Evolutionary conservation across 805 yeast species (phyloP), one percentile per base, ranked within the genome.

Genomic region (Grigorovia humatica): DNA sequence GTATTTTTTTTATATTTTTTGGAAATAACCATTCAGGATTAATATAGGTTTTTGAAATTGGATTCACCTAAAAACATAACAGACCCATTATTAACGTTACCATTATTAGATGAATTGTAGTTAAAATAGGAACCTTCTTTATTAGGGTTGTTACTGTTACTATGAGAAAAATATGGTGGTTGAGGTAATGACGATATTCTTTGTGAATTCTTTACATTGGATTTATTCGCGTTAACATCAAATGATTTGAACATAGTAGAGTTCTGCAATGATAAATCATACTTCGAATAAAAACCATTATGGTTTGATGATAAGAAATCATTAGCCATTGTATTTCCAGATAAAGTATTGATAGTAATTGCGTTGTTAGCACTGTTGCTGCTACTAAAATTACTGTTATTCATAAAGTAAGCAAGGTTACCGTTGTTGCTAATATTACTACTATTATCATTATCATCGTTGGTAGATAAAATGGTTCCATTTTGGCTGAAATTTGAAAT

Each of bases 301-400:
- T 32, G 11, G 38, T 32, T 32, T 32, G 38, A 32, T 32, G 38
- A 11, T 32, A 32, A 32, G 38, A 32, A 32, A 32, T 32, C 38
- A 13, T 32, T 32, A 9, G 2, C 8, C 15, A 13, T 32, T 11
- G 38, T 11, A 13, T 32, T 32, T 32, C 17, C 17, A 18, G 32
- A 40, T 32, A 32, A 32, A 13, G 15, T 11, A 32, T 32, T 13
- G 11, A 5, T 32, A 9, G 15, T 32, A 13, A 13, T 32, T 11
- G 11, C 11, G 38, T 32, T 32, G 3, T 4, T 27, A 18, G 23
- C 27, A 32, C 11, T 8, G 15, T 32, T 32, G 38, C 38, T 32
- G 15, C 15, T 32, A 32, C 15, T 32, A 32, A 11, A 52, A 52
- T 53, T 51, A n/a, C 55, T 53, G 44, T 59, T 57, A 38, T 54